Evolutionary conservation across 2,329 filamentous ascomycete genomes (phyloP).

Genomic region (Seiridium cupressi): DNA sequence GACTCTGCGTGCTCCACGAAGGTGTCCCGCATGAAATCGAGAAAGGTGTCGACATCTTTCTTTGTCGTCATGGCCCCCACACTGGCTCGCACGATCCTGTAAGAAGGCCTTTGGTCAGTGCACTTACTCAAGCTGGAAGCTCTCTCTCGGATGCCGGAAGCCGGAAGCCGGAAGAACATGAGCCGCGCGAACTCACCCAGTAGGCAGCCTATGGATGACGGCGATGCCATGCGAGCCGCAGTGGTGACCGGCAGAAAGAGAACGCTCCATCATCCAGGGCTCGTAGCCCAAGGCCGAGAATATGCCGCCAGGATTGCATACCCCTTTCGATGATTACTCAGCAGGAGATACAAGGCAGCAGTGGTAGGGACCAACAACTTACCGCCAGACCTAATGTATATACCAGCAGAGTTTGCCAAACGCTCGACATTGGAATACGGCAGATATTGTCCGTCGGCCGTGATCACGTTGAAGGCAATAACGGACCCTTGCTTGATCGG

Average conservation of each 20-base stretch:
- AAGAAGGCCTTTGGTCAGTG: background rate
- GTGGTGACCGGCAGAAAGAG: constrained; percentile 55
- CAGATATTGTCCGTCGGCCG: constrained; percentile 50
- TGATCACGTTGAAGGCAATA: constrained; percentile 61
- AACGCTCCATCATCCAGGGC: constrained; percentile 51
- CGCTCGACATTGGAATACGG: constrained; percentile 59
- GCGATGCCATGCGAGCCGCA: constrained; percentile 54
- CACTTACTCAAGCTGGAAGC: background rate
- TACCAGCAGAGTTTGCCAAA: constrained; percentile 50
- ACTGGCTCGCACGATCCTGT: constrained; percentile 57
- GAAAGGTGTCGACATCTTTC: constrained; percentile 49
- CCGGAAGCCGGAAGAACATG: no score
- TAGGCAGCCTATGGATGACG: constrained; percentile 52
- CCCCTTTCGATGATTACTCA: constrained; percentile 30
- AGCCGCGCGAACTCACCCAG: constrained; percentile 37
- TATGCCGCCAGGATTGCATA: constrained; percentile 47
- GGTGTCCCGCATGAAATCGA: constrained; percentile 41
- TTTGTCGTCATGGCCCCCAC: constrained; percentile 61
- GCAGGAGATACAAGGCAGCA: background rate
- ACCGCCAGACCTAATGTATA: constrained; percentile 62
- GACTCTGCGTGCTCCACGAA: constrained; percentile 24
- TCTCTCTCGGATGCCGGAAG: no score
- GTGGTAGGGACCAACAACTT: constrained; percentile 8
- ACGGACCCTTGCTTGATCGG: constrained; percentile 56
- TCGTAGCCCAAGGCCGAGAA: constrained; percentile 48